Conservation (phyloP, 2,329 filamentous ascomycete species). For the Aspergillus bombycis region DNA sequence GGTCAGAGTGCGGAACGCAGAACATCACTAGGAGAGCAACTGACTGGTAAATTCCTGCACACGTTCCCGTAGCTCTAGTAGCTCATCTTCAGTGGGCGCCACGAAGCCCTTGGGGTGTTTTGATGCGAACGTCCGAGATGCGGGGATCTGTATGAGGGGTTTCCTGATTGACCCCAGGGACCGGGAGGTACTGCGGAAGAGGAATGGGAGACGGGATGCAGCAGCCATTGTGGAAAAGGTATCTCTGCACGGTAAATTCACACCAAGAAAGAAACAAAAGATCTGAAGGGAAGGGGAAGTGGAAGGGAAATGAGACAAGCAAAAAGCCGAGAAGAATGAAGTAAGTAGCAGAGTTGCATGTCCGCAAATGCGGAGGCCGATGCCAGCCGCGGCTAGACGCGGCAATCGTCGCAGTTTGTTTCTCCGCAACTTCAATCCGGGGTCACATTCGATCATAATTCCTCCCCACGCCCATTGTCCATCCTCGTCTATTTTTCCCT, state of each 20-base stretch:
- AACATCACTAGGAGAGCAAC: slow-evolving; percentile 8
- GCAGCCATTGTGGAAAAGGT: slow-evolving; percentile 34
- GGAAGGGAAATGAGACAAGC: background rate
- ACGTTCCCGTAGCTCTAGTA: slow-evolving; percentile 77
- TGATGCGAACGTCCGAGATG: slow-evolving; percentile 58
- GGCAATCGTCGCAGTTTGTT: slow-evolving; percentile 47
- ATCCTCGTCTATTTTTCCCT: background rate
- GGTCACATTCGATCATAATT: slow-evolving; percentile 2
- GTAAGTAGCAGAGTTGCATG: background rate
- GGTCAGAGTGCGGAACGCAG: background rate
- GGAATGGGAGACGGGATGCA: slow-evolving; percentile 31
- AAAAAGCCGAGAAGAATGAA: slow-evolving; percentile 9
- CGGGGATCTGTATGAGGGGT: slow-evolving; percentile 35
- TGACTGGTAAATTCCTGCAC: slow-evolving; percentile 81
- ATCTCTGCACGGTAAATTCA: background rate
- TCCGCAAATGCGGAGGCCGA: slow-evolving; percentile 16
- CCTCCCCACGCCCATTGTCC: slow-evolving; percentile 13
- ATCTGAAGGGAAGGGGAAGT: background rate
- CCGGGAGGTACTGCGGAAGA: slow-evolving; percentile 38
- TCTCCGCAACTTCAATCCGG: slow-evolving; percentile 29
- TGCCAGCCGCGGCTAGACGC: slow-evolving; percentile 44
- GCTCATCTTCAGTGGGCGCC: slow-evolving; percentile 70
- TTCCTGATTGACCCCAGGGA: slow-evolving; percentile 28
- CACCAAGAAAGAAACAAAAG: background rate
- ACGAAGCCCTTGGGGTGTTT: slow-evolving; percentile 69